A percentile compares a stretch with the other conserved stretches of the same genome.
These are phyloP conservation scores for Rheum nobile DNA, from an alignment of 148 eudicot species.

Conservation along the genomic window DNA sequence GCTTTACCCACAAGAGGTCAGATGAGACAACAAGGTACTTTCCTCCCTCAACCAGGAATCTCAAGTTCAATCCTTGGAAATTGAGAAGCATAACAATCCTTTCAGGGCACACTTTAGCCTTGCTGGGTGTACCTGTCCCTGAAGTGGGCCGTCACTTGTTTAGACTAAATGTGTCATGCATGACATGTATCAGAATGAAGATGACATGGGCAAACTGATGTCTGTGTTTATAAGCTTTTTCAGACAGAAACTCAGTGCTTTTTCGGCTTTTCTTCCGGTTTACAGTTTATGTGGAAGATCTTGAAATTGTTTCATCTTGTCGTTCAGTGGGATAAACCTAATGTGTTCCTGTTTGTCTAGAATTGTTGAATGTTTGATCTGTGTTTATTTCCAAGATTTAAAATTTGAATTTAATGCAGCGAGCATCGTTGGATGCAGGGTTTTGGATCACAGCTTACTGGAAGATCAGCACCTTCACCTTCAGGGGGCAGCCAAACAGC, in stretches of 20 bases:
- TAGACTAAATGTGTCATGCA: neutral
- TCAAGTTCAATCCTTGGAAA: neutral
- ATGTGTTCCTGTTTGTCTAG: neutral
- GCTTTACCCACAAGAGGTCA: neutral
- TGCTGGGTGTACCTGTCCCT: neutral
- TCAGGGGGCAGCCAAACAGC: constrained; percentile 43
- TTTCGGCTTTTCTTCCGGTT: neutral
- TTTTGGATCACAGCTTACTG: constrained; percentile 63
- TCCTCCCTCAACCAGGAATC: neutral
- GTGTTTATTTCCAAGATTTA: neutral
- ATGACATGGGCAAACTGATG: neutral
- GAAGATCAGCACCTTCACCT: constrained; percentile 87
- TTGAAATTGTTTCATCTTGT: neutral
- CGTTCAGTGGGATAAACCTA: neutral
- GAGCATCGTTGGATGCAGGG: constrained; percentile 29
- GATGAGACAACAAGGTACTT: neutral
- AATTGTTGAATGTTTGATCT: constrained; percentile 1
- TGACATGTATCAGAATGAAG: neutral
- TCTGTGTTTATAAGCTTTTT: neutral
- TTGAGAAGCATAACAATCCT: neutral
- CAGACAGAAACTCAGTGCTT: neutral
- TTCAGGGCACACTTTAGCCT: neutral
- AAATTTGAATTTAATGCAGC: neutral
- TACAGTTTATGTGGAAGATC: neutral
- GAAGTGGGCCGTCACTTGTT: neutral